A percentile compares a stretch with the other conserved stretches of the same genome.
phyloP scores from a whole-genome alignment of 352 stramenopile species.

The Phytopythium litorale region DNA sequence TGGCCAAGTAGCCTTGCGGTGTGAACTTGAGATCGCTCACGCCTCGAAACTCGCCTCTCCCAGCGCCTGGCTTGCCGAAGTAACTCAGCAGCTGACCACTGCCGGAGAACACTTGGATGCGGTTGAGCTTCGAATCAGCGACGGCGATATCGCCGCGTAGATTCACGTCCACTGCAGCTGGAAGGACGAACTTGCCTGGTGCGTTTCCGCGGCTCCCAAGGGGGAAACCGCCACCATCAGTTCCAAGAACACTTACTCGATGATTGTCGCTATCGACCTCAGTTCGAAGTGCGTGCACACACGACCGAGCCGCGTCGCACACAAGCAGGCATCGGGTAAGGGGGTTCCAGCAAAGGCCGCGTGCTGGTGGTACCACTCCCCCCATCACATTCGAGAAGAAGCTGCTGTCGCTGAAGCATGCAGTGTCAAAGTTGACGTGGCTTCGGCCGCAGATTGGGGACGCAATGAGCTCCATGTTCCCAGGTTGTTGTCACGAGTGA shows the following conservation, averaged over 20 bases:
- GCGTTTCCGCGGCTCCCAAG: constrained; percentile 36
- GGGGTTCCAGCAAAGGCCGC: constrained; percentile 47
- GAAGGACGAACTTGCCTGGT: constrained; percentile 43
- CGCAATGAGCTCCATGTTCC: constrained; percentile 26
- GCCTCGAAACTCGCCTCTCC: constrained; percentile 42
- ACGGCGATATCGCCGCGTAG: constrained; percentile 49
- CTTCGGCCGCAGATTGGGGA: constrained; percentile 31
- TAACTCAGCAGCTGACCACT: constrained; percentile 37
- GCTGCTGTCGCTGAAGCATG: constrained; percentile 10
- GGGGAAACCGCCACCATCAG: neutral
- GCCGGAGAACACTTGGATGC: constrained; percentile 55
- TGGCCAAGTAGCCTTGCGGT: constrained; percentile 37
- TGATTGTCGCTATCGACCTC: constrained; percentile 17
- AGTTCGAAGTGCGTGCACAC: constrained; percentile 25
- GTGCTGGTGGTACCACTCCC: constrained; percentile 14
- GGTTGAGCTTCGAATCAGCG: constrained; percentile 46
- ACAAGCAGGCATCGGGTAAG: constrained; percentile 44
- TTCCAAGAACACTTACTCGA: constrained; percentile 11
- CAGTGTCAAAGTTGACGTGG: constrained; percentile 16
- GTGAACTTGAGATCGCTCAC: constrained; percentile 54
- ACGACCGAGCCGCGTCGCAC: constrained; percentile 38
- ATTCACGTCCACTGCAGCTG: constrained; percentile 50
- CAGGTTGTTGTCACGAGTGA: neutral
- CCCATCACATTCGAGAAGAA: constrained; percentile 7
- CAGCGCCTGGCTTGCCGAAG: constrained; percentile 40